Percentiles rank a stretch among this genome's conserved stretches.
These are phyloP conservation scores for Prunus davidiana DNA, from an alignment of 306 rosid genomes.

Conservation along the genomic window DNA sequence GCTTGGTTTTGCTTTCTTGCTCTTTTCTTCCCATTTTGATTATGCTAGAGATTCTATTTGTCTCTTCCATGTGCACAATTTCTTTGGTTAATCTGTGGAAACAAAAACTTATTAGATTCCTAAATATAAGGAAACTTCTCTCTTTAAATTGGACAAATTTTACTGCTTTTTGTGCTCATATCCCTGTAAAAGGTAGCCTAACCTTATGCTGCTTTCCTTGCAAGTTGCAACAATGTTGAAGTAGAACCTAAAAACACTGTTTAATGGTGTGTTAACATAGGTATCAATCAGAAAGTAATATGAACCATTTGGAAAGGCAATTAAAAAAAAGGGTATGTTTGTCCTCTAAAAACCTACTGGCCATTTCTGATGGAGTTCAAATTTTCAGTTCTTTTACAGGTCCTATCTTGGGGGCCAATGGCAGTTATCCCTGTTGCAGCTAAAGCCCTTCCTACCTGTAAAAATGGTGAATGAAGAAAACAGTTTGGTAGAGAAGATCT, in stretches of 20 bases:
- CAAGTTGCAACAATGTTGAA: not conserved
- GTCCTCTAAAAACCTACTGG: not conserved
- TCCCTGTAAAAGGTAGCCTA: not conserved
- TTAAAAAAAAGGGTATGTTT: not conserved
- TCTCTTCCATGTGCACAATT: not conserved
- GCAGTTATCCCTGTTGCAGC: slow-evolving; percentile 60
- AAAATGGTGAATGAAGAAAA: no score
- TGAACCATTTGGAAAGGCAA: not conserved
- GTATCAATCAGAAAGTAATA: not conserved
- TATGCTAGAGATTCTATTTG: slow-evolving; percentile 5
- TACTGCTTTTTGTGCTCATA: not conserved
- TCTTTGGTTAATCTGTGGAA: not conserved
- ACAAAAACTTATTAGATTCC: not conserved
- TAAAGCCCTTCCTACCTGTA: slow-evolving; percentile 42
- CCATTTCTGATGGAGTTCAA: slow-evolving; percentile 28
- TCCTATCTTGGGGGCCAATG: slow-evolving; percentile 73
- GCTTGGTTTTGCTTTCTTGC: not conserved
- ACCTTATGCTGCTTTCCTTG: not conserved
- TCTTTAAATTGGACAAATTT: not conserved
- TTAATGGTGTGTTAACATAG: not conserved
- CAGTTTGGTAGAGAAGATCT: no score
- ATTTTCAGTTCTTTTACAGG: slow-evolving; percentile 75
- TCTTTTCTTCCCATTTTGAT: not conserved
- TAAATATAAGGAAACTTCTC: not conserved
- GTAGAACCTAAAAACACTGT: not conserved